These are phyloP conservation scores for Kwoniella dendrophila DNA, from an alignment of 768 basidiomycete species.

Conservation along the genomic window DNA sequence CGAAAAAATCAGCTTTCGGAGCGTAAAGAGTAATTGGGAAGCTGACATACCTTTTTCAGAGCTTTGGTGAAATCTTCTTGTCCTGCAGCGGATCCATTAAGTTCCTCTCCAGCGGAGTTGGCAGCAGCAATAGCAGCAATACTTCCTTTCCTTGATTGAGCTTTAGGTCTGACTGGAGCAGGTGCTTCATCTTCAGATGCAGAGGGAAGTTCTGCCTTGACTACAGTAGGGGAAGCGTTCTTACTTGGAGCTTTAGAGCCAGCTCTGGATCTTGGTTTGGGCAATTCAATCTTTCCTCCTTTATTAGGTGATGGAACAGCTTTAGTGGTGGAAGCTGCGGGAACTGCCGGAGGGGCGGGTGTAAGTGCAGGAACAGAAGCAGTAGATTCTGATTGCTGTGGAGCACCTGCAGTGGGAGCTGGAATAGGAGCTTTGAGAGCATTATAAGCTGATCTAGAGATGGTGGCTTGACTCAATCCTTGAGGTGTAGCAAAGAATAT, in stretches of 20 bases:
- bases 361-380: not conserved
- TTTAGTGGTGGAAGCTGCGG: slow-evolving; percentile 3
- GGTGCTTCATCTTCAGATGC: slow-evolving; percentile 5
- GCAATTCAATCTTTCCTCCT: slow-evolving; percentile 13
- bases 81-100: not conserved
- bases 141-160: slow-evolving; percentile 7
- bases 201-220: slow-evolving; percentile 28
- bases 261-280: slow-evolving; percentile 9
- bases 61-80: slow-evolving; percentile 25
- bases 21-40: not conserved
- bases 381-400: not conserved
- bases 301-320: slow-evolving; percentile 10
- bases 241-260: slow-evolving; percentile 20
- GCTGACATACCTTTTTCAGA: slow-evolving; percentile 38
- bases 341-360: not conserved
- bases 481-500: slow-evolving; percentile 35
- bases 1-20: not conserved
- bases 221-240: slow-evolving; percentile 16
- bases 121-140: not conserved
- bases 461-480: slow-evolving; percentile 33
- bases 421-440: not conserved
- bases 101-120: not conserved
- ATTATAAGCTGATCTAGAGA: slow-evolving; percentile 14
- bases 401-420: not conserved
- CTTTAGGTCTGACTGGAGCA: not conserved